Evolutionary conservation across 2,329 filamentous ascomycete species (phyloP).

Genomic region (Colletotrichum sp.): DNA sequence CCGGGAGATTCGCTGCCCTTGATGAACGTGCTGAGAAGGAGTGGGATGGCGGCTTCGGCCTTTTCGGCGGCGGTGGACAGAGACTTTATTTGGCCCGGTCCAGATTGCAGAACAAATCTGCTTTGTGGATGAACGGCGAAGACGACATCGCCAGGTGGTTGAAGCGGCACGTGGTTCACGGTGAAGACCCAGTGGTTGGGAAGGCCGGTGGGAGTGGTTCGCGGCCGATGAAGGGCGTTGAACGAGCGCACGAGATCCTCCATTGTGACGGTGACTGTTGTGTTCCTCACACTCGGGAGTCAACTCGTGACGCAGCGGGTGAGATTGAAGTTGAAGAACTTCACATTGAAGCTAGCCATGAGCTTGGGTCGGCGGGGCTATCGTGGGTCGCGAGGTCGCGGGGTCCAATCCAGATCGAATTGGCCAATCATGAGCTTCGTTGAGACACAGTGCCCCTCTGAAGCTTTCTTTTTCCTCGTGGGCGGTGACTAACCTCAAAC

Average conservation of each 20-base stretch:
- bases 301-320: not conserved
- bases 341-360: not conserved
- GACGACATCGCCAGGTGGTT: not conserved
- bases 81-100: not conserved
- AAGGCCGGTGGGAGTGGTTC: not conserved
- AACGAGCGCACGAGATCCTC: not conserved
- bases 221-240: not conserved
- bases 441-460: not conserved
- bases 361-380: not conserved
- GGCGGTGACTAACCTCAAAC: not conserved
- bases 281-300: not conserved
- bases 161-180: not conserved
- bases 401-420: not conserved
- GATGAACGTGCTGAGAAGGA: not conserved
- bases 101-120: not conserved
- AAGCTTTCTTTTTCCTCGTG: not conserved
- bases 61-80: not conserved
- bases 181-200: not conserved
- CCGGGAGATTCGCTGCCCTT: not conserved
- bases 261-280: not conserved
- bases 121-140: not conserved
- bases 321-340: not conserved
- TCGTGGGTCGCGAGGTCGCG: not conserved
- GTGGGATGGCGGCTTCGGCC: not conserved
- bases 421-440: not conserved